A percentile compares a stretch with the other conserved stretches of the same genome.
phyloP scores from a whole-genome alignment of 768 basidiomycete genomes.

The Roridomyces roridus region DNA sequence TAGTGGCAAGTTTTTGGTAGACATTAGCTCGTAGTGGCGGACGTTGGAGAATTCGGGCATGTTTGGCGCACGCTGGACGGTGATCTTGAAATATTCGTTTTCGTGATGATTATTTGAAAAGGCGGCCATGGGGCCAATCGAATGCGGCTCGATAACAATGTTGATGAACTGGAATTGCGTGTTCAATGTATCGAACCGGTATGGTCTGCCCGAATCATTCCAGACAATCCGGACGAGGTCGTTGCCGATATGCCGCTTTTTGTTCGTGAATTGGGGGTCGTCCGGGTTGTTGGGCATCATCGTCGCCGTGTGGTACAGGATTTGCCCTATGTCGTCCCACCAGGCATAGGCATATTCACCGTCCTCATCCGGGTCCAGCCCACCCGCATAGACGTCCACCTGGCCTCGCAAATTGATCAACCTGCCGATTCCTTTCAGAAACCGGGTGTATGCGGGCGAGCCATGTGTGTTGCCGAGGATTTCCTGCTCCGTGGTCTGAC shows the following conservation, averaged over 20 bases:
- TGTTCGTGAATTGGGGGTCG: slow-evolving; percentile 78
- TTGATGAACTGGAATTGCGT: slow-evolving; percentile 98
- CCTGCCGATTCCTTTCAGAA: slow-evolving; percentile 88
- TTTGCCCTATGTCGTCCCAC: slow-evolving; percentile 98
- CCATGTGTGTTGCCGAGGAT: slow-evolving; percentile 92
- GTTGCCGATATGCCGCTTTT: slow-evolving; percentile 97
- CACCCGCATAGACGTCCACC: slow-evolving; percentile 91
- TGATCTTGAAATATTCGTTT: slow-evolving; percentile 96
- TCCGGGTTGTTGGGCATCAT: slow-evolving; percentile 87
- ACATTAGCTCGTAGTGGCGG: slow-evolving; percentile 94
- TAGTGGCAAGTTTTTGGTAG: slow-evolving; percentile 84
- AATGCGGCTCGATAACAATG: slow-evolving; percentile 95
- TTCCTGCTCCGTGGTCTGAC: slow-evolving; percentile 82
- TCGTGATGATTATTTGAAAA: slow-evolving; percentile 86
- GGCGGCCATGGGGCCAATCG: slow-evolving; percentile 81
- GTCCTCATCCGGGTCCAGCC: slow-evolving; percentile 88
- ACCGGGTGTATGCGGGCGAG: slow-evolving; percentile 93
- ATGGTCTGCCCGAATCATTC: slow-evolving; percentile 94
- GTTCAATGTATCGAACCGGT: slow-evolving; percentile 88
- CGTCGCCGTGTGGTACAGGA: slow-evolving; percentile 94
- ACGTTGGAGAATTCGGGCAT: slow-evolving; percentile 96
- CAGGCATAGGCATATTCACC: slow-evolving; percentile 98
- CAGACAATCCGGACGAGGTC: slow-evolving; percentile 96
- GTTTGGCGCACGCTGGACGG: slow-evolving; percentile 83
- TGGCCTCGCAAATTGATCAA: slow-evolving; percentile 90